Conservation (phyloP, 2,329 filamentous ascomycete species). For the Cladosporium oxysporum region DNA sequence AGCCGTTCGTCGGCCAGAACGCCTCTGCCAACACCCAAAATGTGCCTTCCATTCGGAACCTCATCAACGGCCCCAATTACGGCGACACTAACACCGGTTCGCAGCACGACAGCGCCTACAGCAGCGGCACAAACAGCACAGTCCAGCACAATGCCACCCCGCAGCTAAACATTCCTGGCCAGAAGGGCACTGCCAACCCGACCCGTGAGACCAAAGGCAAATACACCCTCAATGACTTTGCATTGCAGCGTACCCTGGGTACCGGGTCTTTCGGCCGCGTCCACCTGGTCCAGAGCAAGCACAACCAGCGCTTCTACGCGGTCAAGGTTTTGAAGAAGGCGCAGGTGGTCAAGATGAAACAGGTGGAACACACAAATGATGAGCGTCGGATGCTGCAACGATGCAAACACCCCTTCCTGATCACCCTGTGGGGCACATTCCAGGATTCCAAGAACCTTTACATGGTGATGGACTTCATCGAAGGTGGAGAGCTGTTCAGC, state of each 20-base stretch:
- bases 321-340: constrained; percentile 98
- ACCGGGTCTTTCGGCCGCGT: constrained; percentile 97
- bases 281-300: constrained; percentile 94
- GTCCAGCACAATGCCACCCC: constrained; percentile 42
- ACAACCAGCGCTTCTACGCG: constrained; percentile 97
- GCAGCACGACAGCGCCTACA: constrained; percentile 41
- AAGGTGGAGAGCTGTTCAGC: constrained; percentile 96
- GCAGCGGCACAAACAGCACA: constrained; percentile 36
- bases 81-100: constrained; percentile 25
- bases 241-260: constrained; percentile 85
- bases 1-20: constrained; percentile 42
- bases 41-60: constrained; percentile 77
- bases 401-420: constrained; percentile 96
- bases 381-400: constrained; percentile 93
- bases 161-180: constrained; percentile 36
- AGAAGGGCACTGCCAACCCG: constrained; percentile 38
- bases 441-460: constrained; percentile 94
- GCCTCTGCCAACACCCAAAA: constrained; percentile 54
- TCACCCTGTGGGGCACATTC: constrained; percentile 98
- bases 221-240: constrained; percentile 90
- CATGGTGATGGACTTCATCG: constrained; percentile 99
- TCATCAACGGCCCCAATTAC: constrained; percentile 69
- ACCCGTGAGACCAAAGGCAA: constrained; percentile 86
- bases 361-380: constrained; percentile 98
- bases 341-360: constrained; percentile 99